Percentiles rank a stretch among this genome's conserved stretches.
These are phyloP conservation scores for Tuber aestivum DNA, from an alignment of 495 filamentous ascomycete species.

Conservation along the genomic window DNA sequence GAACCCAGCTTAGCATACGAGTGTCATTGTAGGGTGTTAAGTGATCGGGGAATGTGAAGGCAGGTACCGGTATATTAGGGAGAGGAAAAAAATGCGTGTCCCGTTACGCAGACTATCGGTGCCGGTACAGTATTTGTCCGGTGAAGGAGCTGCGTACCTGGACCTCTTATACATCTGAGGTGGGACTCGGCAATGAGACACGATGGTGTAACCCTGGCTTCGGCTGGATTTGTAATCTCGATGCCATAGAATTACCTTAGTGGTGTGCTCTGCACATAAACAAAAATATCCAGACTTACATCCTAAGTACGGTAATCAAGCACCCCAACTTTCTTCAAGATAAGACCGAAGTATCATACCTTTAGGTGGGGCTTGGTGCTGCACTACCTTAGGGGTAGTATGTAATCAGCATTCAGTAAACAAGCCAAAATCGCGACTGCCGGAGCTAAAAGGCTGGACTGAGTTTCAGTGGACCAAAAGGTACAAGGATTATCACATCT, in stretches of 20 bases:
- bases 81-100: neutral
- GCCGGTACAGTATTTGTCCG: neutral
- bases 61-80: neutral
- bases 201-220: neutral
- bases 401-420: neutral
- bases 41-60: neutral
- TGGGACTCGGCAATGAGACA: neutral
- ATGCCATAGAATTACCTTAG: neutral
- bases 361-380: neutral
- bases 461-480: neutral
- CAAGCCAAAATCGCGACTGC: neutral
- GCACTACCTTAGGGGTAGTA: neutral
- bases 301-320: neutral
- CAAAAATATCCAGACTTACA: neutral
- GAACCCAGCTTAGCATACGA: neutral
- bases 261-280: neutral
- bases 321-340: neutral
- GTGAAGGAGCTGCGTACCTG: neutral
- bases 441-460: neutral
- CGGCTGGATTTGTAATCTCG: neutral
- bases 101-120: neutral
- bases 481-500: neutral
- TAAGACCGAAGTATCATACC: neutral
- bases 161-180: neutral
- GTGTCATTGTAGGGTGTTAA: neutral